A percentile compares a stretch with the other conserved stretches of the same genome.
Conservation (phyloP, 306 rosid species). For the Carpinus viminea region DNA sequence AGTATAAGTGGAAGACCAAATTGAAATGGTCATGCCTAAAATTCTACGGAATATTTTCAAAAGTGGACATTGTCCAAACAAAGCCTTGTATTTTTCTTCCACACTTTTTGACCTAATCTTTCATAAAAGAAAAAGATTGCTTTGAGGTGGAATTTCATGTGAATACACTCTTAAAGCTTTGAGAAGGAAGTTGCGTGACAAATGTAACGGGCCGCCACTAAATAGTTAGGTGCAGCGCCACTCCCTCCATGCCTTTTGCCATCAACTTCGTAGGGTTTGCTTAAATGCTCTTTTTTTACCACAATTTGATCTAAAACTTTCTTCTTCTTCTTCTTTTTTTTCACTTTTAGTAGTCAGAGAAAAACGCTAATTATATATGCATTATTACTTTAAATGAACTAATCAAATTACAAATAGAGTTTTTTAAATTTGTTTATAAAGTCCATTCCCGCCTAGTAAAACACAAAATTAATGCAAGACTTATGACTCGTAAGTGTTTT, state of each 20-base stretch:
- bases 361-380: too few species aligned
- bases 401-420: too few species aligned
- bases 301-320: background rate
- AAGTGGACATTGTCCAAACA: conserved; percentile 3
- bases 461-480: too few species aligned
- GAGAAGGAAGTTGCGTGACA: background rate
- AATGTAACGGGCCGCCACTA: background rate
- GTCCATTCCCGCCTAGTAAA: too few species aligned
- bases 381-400: too few species aligned
- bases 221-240: background rate
- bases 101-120: background rate
- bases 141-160: background rate
- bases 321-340: too few species aligned
- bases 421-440: too few species aligned
- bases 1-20: background rate
- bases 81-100: background rate
- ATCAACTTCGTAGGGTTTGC: background rate
- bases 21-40: background rate
- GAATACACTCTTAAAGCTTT: background rate
- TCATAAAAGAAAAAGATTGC: background rate
- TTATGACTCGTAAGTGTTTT: too few species aligned
- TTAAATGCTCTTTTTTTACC: background rate
- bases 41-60: background rate
- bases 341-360: too few species aligned
- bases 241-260: background rate